These are phyloP conservation scores for Malassezia arunalokei DNA, from an alignment of 1,284 basidiomycete species.

Conservation along the genomic window DNA sequence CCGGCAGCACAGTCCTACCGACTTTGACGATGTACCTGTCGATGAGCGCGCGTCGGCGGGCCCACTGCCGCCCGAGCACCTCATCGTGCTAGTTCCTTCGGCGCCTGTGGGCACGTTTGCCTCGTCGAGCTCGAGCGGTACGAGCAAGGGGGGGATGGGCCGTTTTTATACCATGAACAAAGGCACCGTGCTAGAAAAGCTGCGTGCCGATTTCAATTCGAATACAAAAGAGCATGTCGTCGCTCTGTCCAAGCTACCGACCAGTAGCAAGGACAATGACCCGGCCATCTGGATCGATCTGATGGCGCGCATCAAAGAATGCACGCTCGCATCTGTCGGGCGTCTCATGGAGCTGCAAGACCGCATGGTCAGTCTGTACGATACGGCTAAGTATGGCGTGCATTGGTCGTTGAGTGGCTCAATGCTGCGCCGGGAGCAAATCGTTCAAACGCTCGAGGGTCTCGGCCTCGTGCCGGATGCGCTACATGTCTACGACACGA, in stretches of 20 bases:
- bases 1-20: conserved; percentile 12
- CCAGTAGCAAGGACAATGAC: conserved; percentile 52
- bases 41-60: not conserved
- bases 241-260: conserved; percentile 18
- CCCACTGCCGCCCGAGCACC: conserved; percentile 27
- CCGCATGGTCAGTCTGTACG: conserved; percentile 20
- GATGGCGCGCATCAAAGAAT: conserved; percentile 77
- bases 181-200: conserved; percentile 73
- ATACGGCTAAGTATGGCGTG: conserved; percentile 14
- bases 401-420: conserved; percentile 52
- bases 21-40: conserved; percentile 18
- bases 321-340: conserved; percentile 69
- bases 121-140: conserved; percentile 57
- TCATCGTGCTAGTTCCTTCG: conserved; percentile 35
- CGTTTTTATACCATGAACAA: conserved; percentile 62
- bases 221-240: conserved; percentile 60
- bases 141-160: conserved; percentile 20
- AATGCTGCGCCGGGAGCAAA: conserved; percentile 69
- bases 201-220: conserved; percentile 79
- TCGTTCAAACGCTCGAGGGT: conserved; percentile 81
- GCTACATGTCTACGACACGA: conserved; percentile 74
- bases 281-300: conserved; percentile 80
- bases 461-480: conserved; percentile 82
- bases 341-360: conserved; percentile 52
- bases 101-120: conserved; percentile 52